Evolutionary conservation across 1,284 basidiomycete species (phyloP), one percentile per base, ranked within the genome.

Genomic region (Chiua sp.): DNA sequence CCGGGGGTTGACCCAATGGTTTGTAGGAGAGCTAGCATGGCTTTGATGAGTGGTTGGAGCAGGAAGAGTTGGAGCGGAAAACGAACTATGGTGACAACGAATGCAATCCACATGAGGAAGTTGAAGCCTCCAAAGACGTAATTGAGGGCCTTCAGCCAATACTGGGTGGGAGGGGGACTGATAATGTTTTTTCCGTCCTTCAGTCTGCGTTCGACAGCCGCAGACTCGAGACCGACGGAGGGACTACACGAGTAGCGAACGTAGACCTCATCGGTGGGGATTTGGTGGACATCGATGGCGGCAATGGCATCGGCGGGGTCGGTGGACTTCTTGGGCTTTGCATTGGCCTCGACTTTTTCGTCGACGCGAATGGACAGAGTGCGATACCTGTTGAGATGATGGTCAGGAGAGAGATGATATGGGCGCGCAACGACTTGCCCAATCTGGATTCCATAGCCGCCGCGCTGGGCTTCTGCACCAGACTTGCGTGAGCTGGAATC

Each of bases 111-210:
- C 73, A 84, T 82, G 39, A 84, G 71, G 59, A 80, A 80, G 62
- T 81, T 82, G 71, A 85, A 85, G 1, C 80, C 83, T 28, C 83
- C 84, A 47, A 85, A 85, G 32, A 83, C 63, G 55, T 84, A 85
- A 66, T 80, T 80, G 37, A 83, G 71, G 1, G 76, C 70, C 69
- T 84, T 85, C 68, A 78, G 76, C 75, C 78, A 78, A 64, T 80
- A 79, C 53, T 78, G 75, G 33, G 76, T 82, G 18, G 79, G 78
- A 28, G 82, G 79, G 6, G 81, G 78, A 11, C 78, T 78, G 30
- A 86, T 81, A 47, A 79, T 66, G 63, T 86, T 86, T 65, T 75
- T 80, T 15, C 82, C 82, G 26, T 82, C 73, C 57, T 75, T 77
- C 10, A 75, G 62, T 8, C 73, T 75, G 46, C 82, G 78, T 46